Base-by-base conservation (phyloP, 805 yeast genomes). In the Wickerhamomyces bovis region DNA sequence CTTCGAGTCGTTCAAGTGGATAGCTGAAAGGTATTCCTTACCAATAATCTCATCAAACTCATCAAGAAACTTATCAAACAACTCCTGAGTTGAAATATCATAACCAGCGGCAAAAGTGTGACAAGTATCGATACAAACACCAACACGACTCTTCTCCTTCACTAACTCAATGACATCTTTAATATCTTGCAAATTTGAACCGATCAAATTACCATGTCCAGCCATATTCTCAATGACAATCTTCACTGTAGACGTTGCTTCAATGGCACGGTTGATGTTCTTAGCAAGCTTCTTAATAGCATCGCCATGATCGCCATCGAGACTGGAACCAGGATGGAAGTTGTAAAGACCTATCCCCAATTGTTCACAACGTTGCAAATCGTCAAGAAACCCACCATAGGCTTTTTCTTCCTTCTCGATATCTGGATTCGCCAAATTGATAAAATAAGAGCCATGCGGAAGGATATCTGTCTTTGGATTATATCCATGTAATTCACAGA, bases 181-280 rank as follows among this genome's bases (percentile, higher is more conserved):
- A 42, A 94, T 71, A 59, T 94, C 98, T 53, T 85, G 80, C 25
- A 92, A 67, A 38, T 77, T 72, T 3, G 92, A 83, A 1, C 98
- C 99, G 38, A 94, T 84, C 50, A 92, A 75, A 51, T 86, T 84
- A 3, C 96, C 97, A 56, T 89, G 95, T 10, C 99, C 99, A 2
- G 99, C 97, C 99, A 94, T 94, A 61, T 92, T 94, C 60, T 94
- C 99, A 49, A 94, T 73, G 12, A 94, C 95, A 39, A 94, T 81
- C 58, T 84, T 90, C 28, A 94, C 98, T 60, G 80, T 83, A 7
- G 68, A 57, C 0, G 99, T 94, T 47, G 79, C 80, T 22, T 66
- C 65, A 42, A 86, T 83, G 6, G 96, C 97, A 41, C 68, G 73
- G 63, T 94, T 92, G 52, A 94, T 82, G 54, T 85, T 84, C 21